Base-by-base conservation (phyloP, 805 yeast genomes). In the Yamadazyma sp. region DNA sequence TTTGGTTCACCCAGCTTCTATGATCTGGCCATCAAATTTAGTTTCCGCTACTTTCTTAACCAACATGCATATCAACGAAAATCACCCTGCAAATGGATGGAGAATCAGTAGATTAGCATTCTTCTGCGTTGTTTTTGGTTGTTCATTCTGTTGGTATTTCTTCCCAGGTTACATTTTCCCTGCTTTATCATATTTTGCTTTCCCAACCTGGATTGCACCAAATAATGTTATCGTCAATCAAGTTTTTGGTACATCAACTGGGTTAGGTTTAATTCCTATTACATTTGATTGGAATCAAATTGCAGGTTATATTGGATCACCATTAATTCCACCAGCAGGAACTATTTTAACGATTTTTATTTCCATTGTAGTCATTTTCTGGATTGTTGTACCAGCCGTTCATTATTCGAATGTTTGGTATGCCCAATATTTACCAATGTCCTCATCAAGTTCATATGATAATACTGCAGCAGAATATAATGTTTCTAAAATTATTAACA, bases 21-120 rank as follows among this genome's bases (percentile, higher is more conserved):
- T 80, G 57, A 69, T 81, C 33, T 84, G 89, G 89, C 91, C 91
- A 4, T 56, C 75, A 2, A 73, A 72, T 48, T 65, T 83, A 52
- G 83, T 80, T 33, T 67, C 79, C 4, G 50, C 77, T 18, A 78
- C 83, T 10, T 42, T 44, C 24, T 44, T 44, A 26, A 39, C 45
- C 27, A 44, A 44, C 25, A 32, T 39, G 40, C 43, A 15, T 53
- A 60, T 66, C 75, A 60, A 63, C 75, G 50, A 69, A 72, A 58
- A 64, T 79, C 56, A 70, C 65, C 51, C 60, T 63, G 71, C 43
- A 72, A 73, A 53, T 75, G 76, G 48, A 55, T 58, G 45, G 45
- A 38, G 36, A 16, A 36, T 41, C 19, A 37, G 42, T 36, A 38
- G 48, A 36, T 41, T 39, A 26, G 37, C 35, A 11, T 39, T 44